A percentile compares a stretch with the other conserved stretches of the same genome.
Conservation (phyloP, 2,329 filamentous ascomycete species). For the Penicillium freii region DNA sequence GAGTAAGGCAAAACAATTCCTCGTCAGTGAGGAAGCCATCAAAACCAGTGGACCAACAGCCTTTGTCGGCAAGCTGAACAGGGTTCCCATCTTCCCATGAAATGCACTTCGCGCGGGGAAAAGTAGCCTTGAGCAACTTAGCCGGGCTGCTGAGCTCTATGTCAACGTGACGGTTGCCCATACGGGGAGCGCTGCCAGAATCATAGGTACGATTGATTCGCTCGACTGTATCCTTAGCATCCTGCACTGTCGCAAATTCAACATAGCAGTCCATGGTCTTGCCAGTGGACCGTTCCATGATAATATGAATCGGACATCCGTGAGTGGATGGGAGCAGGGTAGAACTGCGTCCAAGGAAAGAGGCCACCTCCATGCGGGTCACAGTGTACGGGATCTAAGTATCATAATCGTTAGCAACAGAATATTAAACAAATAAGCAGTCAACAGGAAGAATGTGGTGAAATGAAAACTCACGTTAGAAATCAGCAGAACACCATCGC, state of each 20-base stretch:
- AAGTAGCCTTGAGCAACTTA: conserved; percentile 51
- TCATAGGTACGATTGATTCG: conserved; percentile 38
- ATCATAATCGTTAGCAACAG: neutral
- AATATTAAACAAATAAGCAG: conserved; percentile 1
- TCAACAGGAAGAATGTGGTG: neutral
- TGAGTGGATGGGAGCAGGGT: conserved; percentile 36
- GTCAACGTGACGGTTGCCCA: conserved; percentile 50
- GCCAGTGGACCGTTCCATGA: conserved; percentile 57
- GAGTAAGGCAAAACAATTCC: conserved; percentile 48
- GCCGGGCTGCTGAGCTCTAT: conserved; percentile 49
- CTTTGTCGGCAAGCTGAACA: conserved; percentile 34
- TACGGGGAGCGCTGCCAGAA: conserved; percentile 41
- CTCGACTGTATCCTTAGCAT: conserved; percentile 41
- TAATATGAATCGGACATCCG: conserved; percentile 54
- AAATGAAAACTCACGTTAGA: conserved; percentile 2
- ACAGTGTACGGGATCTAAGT: conserved; percentile 51
- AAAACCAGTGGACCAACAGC: conserved; percentile 51
- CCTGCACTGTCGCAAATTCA: conserved; percentile 42
- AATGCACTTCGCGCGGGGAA: conserved; percentile 53
- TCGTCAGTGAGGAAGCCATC: conserved; percentile 52
- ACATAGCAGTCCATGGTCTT: conserved; percentile 57
- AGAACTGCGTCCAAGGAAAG: conserved; percentile 47
- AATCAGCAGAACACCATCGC: conserved; percentile 1
- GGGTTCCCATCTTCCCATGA: conserved; percentile 43
- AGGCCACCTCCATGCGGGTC: conserved; percentile 49